A percentile compares a stretch with the other conserved stretches of the same genome.
These are phyloP conservation scores for Saccharomycopsis sp. DNA, from an alignment of 805 yeast species.

Conservation along the genomic window DNA sequence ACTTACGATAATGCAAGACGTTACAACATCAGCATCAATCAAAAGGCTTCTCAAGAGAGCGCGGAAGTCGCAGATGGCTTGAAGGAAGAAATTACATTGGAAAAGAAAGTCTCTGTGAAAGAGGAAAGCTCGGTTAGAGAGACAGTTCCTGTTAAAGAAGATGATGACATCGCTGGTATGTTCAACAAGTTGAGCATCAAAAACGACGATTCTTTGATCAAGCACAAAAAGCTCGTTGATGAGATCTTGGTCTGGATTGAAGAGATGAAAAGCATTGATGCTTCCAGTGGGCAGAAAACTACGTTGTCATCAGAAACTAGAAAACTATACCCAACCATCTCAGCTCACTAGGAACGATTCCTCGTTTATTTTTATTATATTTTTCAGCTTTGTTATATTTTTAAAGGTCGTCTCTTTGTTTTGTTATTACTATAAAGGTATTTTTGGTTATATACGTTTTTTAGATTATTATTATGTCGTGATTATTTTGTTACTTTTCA, in stretches of 20 bases:
- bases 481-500: too few species aligned
- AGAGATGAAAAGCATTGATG: constrained; percentile 4
- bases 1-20: constrained; percentile 27
- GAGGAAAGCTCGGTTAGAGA: background rate
- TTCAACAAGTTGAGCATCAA: constrained; percentile 1
- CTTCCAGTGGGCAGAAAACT: background rate
- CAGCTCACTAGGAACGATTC: constrained; percentile 5
- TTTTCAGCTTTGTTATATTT: too few species aligned
- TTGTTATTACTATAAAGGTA: too few species aligned
- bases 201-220: constrained; percentile 1
- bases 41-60: constrained; percentile 26
- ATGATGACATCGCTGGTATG: constrained; percentile 6
- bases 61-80: background rate
- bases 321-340: constrained; percentile 17
- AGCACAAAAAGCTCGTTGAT: constrained; percentile 17
- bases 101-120: constrained; percentile 5
- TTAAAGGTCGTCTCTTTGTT: background rate
- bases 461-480: too few species aligned
- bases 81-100: background rate
- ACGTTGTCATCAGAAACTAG: background rate
- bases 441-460: too few species aligned
- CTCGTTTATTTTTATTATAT: background rate
- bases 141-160: background rate
- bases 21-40: constrained; percentile 32
- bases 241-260: constrained; percentile 12